Evolutionary conservation across 768 basidiomycete genomes (phyloP).

Genomic region (Leccinum truebloodii): DNA sequence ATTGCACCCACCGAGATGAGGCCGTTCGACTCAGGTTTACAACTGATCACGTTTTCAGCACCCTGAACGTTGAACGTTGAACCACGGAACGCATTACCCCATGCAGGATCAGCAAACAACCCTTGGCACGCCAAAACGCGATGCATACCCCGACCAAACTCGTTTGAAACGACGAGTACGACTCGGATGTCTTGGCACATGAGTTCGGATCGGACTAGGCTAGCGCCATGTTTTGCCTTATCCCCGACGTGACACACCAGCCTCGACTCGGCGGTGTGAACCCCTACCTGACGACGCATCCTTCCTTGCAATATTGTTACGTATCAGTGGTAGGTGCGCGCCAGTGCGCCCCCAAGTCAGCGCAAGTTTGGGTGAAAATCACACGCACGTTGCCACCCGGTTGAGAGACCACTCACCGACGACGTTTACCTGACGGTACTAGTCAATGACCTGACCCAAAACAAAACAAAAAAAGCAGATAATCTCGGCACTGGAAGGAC

Average conservation of each 20-base stretch:
- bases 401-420: background rate
- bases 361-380: background rate
- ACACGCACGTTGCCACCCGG: background rate
- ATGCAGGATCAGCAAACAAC: background rate
- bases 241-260: too few species aligned
- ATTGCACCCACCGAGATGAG: background rate
- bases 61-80: background rate
- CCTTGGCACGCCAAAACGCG: background rate
- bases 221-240: too few species aligned
- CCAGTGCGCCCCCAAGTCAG: background rate
- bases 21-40: background rate
- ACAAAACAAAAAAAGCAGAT: background rate
- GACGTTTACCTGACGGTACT: background rate
- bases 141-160: background rate
- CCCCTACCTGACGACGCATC: too few species aligned
- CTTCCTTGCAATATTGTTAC: too few species aligned
- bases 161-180: too few species aligned
- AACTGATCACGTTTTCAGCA: background rate
- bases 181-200: background rate
- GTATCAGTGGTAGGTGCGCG: constrained; percentile 32
- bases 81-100: background rate
- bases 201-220: background rate
- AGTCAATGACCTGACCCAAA: background rate
- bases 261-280: too few species aligned
- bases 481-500: background rate